Percentiles rank a stretch among this genome's conserved stretches.
Conservation (phyloP, 192 early-diverging fungal species). For the Rhizoclosmatium globosum region DNA sequence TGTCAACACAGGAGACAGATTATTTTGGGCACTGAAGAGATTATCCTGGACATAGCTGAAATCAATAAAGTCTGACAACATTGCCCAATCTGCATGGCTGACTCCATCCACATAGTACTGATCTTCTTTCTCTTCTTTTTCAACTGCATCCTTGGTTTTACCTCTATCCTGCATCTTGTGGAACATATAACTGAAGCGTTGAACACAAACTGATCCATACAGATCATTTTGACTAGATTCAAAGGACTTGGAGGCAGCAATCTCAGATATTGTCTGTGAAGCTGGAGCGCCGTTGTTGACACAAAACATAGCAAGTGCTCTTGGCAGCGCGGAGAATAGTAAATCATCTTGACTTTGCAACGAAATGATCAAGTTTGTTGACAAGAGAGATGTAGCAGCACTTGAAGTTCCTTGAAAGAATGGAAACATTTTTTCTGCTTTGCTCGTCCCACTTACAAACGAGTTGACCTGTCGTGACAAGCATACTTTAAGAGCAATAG, state of each 20-base stretch:
- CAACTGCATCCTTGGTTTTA: background rate
- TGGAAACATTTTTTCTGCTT: no score
- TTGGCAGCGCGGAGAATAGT: background rate
- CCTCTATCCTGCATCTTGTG: background rate
- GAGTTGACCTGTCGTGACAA: no score
- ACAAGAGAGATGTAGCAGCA: no score
- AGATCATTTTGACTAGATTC: no score
- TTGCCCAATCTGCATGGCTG: background rate
- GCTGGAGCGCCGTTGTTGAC: background rate
- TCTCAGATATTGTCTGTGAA: background rate
- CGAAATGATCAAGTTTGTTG: no score
- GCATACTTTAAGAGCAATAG: no score
- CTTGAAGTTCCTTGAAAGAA: no score
- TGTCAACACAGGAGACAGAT: background rate
- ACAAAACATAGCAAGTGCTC: background rate
- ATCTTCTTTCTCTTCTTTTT: background rate
- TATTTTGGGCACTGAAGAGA: background rate
- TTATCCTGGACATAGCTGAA: background rate
- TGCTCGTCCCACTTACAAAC: no score
- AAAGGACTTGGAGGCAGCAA: background rate
- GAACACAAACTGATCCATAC: no score
- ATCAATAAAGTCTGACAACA: background rate
- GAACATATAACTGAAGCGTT: background rate
- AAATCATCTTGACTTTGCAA: background rate
- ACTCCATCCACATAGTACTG: background rate